Conservation (phyloP, 495 filamentous ascomycete species). For the Penicillium bovifimosum region DNA sequence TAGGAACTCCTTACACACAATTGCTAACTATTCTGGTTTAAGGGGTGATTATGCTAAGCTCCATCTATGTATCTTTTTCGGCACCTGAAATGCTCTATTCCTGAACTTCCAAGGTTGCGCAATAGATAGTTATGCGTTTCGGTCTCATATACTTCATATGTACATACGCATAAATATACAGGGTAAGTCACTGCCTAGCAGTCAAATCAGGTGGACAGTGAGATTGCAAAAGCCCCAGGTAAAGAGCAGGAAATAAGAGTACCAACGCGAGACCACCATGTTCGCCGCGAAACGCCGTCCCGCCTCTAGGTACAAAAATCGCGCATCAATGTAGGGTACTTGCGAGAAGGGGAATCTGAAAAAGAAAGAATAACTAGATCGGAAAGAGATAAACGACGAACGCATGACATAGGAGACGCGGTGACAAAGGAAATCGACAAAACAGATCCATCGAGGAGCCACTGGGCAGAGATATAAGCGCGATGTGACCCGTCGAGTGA, state of each 20-base stretch:
- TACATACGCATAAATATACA: not conserved
- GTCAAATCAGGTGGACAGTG: not conserved
- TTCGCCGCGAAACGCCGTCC: conserved; percentile 23
- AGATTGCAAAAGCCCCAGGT: not conserved
- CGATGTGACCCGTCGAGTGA: not conserved
- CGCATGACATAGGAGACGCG: not conserved
- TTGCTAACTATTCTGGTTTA: no score
- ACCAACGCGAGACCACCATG: conserved; percentile 11
- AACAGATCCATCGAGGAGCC: not conserved
- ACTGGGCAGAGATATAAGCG: no score
- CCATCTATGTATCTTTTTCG: no score
- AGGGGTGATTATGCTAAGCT: no score
- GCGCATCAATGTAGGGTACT: conserved; percentile 22
- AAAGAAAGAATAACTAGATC: not conserved
- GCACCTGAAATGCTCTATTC: no score
- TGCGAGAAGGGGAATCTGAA: conserved; percentile 13
- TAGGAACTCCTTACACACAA: no score
- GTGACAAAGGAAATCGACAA: not conserved
- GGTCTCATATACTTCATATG: not conserved
- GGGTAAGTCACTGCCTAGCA: not conserved
- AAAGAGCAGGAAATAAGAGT: not conserved
- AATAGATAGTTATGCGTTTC: no score
- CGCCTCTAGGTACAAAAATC: conserved; percentile 17
- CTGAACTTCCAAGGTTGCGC: no score
- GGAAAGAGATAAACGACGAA: not conserved